phyloP scores from a whole-genome alignment of 129 eudicot genomes.

The Saposhnikovia divaricata region DNA sequence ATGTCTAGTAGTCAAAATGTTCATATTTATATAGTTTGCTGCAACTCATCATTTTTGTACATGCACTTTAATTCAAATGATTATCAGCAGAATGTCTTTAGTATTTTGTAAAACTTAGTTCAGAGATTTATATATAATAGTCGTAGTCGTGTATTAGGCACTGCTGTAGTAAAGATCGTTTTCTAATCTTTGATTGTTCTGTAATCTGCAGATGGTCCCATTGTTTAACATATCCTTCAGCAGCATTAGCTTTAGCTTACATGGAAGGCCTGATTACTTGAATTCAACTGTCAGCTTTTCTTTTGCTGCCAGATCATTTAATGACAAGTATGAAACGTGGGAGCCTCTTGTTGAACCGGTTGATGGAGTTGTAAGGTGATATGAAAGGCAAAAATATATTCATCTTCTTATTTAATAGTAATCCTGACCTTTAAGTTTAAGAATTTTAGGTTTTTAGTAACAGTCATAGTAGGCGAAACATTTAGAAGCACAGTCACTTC shows the following conservation, averaged over 20 bases:
- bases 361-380: slow-evolving; percentile 84
- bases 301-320: slow-evolving; percentile 81
- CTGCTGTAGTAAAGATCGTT: background rate
- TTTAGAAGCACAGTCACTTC: background rate
- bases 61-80: background rate
- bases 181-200: slow-evolving; percentile 15
- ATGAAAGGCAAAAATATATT: background rate
- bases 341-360: slow-evolving; percentile 97
- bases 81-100: background rate
- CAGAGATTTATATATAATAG: background rate
- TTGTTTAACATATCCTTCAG: slow-evolving; percentile 77
- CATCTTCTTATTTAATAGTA: background rate
- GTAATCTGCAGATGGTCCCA: slow-evolving; percentile 78
- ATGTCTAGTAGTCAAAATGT: background rate
- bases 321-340: slow-evolving; percentile 93
- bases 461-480: background rate
- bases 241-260: slow-evolving; percentile 63
- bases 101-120: background rate
- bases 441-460: background rate
- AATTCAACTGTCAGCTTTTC: slow-evolving; percentile 79
- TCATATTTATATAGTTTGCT: background rate
- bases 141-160: background rate
- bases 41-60: background rate
- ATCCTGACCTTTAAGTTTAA: background rate
- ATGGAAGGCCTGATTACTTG: slow-evolving; percentile 63